phyloP scores from a whole-genome alignment of 1,284 basidiomycete genomes.

The Ustilago esculenta region DNA sequence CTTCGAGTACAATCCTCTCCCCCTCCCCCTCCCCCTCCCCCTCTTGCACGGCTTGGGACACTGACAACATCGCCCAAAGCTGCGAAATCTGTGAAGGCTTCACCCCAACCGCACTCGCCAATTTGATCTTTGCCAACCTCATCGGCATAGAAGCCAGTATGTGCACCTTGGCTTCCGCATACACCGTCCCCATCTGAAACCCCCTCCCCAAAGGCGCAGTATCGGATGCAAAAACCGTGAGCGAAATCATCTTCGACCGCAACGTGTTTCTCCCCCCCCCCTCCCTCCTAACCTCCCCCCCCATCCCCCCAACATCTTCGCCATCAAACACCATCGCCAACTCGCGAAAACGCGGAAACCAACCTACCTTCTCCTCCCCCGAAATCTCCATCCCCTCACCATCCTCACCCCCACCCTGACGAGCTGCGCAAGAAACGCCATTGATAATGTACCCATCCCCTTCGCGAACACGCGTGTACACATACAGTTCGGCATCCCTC shows the following conservation, averaged over 20 bases:
- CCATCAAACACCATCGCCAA: conserved; percentile 26
- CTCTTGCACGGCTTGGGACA: neutral
- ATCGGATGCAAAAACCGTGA: conserved; percentile 10
- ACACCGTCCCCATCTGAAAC: neutral
- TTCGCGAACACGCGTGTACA: conserved; percentile 24
- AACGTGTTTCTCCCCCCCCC: conserved; percentile 16
- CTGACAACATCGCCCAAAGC: conserved; percentile 50
- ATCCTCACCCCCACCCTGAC: neutral
- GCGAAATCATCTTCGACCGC: conserved; percentile 26
- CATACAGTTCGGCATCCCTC: conserved; percentile 82
- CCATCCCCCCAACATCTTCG: neutral
- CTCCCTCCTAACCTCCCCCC: neutral
- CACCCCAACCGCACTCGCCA: conserved; percentile 25
- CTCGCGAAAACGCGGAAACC: conserved; percentile 32
- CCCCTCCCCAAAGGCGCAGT: neutral
- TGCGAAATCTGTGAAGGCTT: conserved; percentile 8
- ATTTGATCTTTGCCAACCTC: conserved; percentile 40
- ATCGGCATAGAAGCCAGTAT: conserved; percentile 46
- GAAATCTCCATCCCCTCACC: conserved; percentile 1
- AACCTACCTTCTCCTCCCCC: neutral
- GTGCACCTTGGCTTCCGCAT: conserved; percentile 2
- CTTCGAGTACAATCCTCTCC: conserved; percentile 34
- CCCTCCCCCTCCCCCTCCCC: neutral
- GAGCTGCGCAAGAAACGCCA: neutral
- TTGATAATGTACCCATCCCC: conserved; percentile 29